Base-by-base conservation (phyloP, 768 basidiomycete species). In the Termitomyces sp. region DNA sequence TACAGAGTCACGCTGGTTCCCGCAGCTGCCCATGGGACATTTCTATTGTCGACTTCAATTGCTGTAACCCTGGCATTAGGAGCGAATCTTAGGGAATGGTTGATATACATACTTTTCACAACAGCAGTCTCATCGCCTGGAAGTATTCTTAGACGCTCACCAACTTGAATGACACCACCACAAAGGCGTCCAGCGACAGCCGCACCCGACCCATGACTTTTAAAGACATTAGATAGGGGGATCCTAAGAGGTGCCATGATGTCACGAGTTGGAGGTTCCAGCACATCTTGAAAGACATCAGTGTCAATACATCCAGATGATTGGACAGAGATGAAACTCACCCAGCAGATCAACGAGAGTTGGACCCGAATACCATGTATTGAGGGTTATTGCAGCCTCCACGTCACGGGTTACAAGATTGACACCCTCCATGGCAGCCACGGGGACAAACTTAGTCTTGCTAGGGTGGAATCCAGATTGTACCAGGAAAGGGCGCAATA, bases 191-290 rank as follows among this genome's bases (percentile, higher is more conserved):
- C 97, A 24, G 88, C 83, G 0, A 98, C 85, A 0, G 86, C 90
- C 5, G 83, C 84, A 2, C 89, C 84, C 2, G 91, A 85, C 16
- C 87, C 84, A 67, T 89, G 88, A 4, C 91, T 90, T 71, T 88
- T 95, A 80, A 96, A 98, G 4, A 98, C 92, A 69, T 99, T 98
- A 13, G 94, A 90, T 22, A 98, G 83, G 0, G 97, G 97, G 45
- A 98, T 79, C 37, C 97, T 84, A 24, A 96, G 71, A 0, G 95
- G 88, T 0, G 85, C 79, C 3, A 80, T 77, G 47, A 95, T 86
- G 53, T 94, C 88, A 46, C 95, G 80, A 8, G 75, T 66, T 0
- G 95, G 95, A 0, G 94, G 91, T 58, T 91, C 89, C 42, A 97
- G 72, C 58, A 80, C 74, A 73, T 97, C 95, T 94, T 59, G 8